phyloP scores from a whole-genome alignment of 331 rosid genomes.

The Rhamnella rubrinervis region DNA sequence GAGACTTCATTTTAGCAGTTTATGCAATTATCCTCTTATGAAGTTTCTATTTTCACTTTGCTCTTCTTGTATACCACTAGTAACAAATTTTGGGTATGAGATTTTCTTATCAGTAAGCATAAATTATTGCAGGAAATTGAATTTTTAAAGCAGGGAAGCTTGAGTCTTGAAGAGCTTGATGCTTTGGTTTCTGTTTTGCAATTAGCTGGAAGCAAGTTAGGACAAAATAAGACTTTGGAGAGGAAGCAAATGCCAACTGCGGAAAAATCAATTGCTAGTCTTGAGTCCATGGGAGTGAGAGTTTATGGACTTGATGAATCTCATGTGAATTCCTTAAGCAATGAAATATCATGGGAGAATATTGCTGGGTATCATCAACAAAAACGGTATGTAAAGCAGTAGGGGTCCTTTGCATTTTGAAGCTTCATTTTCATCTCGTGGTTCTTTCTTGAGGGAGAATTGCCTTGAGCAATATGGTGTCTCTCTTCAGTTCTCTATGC shows the following conservation, averaged over 20 bases:
- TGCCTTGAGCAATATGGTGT: not conserved
- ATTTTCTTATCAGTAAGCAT: conserved; percentile 8
- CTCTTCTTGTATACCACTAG: conserved; percentile 8
- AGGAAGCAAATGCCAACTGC: conserved; percentile 52
- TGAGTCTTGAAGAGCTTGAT: conserved; percentile 69
- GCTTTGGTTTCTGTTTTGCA: conserved; percentile 74
- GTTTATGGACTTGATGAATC: conserved; percentile 66
- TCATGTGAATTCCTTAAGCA: conserved; percentile 26
- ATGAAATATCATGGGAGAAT: conserved; percentile 76
- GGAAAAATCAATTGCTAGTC: conserved; percentile 64
- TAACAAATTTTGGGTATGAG: conserved; percentile 3
- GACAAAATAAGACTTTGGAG: conserved; percentile 40
- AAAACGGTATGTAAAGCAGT: conserved; percentile 55
- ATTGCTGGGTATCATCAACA: conserved; percentile 93
- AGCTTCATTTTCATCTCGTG: not conserved
- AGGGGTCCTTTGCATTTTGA: conserved; percentile 7
- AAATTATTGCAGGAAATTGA: conserved; percentile 76
- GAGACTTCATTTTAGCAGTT: conserved; percentile 29
- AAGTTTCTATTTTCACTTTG: conserved; percentile 11
- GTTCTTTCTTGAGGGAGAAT: not conserved
- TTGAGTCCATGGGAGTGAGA: conserved; percentile 88
- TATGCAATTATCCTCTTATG: not conserved
- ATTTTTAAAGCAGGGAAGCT: conserved; percentile 68
- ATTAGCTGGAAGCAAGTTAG: conserved; percentile 64
- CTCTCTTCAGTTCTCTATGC: not conserved